Percentiles rank a stretch among this genome's conserved stretches.
Evolutionary conservation across 2,329 filamentous ascomycete genomes (phyloP).

Genomic region (Aspergillus pseudoglaucus): DNA sequence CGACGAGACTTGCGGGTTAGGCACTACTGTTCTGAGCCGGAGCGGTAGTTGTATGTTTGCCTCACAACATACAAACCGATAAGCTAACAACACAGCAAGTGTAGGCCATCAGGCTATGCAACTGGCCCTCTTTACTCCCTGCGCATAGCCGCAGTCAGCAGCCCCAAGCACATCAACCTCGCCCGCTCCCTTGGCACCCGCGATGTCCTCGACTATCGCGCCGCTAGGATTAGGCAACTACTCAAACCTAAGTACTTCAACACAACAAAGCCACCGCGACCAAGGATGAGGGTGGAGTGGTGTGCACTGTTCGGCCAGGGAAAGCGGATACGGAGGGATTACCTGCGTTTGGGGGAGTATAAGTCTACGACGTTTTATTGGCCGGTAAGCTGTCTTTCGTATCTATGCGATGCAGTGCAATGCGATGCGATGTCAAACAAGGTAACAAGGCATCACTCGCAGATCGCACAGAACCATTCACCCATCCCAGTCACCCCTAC

Average conservation of each 20-base stretch:
- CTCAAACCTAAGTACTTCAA: conserved; percentile 37
- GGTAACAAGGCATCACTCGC: background rate
- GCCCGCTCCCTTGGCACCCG: conserved; percentile 28
- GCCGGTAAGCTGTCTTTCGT: conserved; percentile 23
- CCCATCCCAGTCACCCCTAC: conserved; percentile 31
- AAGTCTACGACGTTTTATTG: conserved; percentile 33
- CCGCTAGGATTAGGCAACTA: conserved; percentile 27
- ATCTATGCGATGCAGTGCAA: conserved; percentile 11
- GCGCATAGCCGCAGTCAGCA: conserved; percentile 29
- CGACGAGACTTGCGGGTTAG: conserved; percentile 8
- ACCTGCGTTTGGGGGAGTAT: too few species aligned
- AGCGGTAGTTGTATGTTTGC: conserved; percentile 37
- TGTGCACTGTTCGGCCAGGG: conserved; percentile 40
- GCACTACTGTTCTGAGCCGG: conserved; percentile 35
- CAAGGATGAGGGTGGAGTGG: conserved; percentile 19
- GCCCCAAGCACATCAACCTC: conserved; percentile 24
- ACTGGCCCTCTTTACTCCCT: conserved; percentile 20
- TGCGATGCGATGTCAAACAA: conserved; percentile 1
- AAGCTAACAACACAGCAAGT: conserved; percentile 3
- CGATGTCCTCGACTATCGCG: conserved; percentile 36
- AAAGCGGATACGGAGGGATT: conserved; percentile 33
- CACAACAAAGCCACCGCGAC: conserved; percentile 25
- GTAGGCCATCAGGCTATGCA: conserved; percentile 36
- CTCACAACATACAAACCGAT: background rate
- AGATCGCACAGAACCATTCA: conserved; percentile 31